Evolutionary conservation across 352 stramenopile genomes (phyloP).

Genomic region (Sclerospora graminicola): DNA sequence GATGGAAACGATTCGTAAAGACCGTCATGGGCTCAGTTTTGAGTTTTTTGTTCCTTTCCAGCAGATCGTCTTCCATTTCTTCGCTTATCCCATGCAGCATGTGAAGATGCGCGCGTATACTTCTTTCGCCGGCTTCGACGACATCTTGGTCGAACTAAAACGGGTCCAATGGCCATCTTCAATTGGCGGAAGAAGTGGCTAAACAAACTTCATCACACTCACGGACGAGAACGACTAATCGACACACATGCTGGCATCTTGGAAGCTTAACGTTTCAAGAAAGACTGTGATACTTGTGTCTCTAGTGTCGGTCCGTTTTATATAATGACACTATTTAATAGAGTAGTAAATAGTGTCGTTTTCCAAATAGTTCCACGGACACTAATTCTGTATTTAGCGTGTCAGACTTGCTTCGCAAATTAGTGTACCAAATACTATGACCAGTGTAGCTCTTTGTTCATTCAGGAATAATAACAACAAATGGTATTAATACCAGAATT

Average conservation of each 20-base stretch:
- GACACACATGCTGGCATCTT: constrained; percentile 92
- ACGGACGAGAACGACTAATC: constrained; percentile 76
- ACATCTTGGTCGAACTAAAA: constrained; percentile 90
- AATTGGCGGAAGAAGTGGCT: constrained; percentile 88
- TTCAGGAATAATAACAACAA: no score
- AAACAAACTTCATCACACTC: constrained; percentile 87
- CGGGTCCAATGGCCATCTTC: constrained; percentile 86
- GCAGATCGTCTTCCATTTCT: constrained; percentile 42
- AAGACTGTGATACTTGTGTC: constrained; percentile 90
- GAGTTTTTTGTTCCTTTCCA: constrained; percentile 43
- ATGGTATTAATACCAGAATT: no score
- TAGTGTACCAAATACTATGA: no score
- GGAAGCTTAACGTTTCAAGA: constrained; percentile 85
- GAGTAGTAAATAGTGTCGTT: no score
- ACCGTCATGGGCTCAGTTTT: constrained; percentile 32
- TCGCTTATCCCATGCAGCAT: constrained; percentile 40
- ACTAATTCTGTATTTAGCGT: no score
- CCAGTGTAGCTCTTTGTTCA: no score
- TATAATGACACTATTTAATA: no score
- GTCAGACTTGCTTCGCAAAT: no score
- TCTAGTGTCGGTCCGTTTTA: no score
- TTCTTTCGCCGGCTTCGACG: constrained; percentile 48
- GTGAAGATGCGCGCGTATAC: constrained; percentile 44
- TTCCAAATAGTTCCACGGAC: no score
- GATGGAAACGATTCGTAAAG: constrained; percentile 37